Evolutionary conservation across 805 yeast genomes (phyloP).

Genomic region (Ogataea haglerorum): DNA sequence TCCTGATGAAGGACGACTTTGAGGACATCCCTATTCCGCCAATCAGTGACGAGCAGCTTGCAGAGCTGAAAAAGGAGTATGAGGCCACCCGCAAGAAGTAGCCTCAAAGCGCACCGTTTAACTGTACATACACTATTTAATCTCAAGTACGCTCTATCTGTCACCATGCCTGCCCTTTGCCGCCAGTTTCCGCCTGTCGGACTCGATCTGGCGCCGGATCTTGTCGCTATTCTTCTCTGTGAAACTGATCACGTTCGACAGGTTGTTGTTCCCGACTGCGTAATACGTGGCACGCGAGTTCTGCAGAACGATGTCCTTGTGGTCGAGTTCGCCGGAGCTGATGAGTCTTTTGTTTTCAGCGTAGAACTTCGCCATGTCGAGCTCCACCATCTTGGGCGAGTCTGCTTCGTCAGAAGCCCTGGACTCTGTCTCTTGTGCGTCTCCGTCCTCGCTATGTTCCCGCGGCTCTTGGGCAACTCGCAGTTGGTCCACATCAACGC

Average conservation of each 20-base stretch:
- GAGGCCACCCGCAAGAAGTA: slow-evolving; percentile 40
- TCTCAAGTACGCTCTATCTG: slow-evolving; percentile 5
- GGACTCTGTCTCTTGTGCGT: neutral
- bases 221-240: slow-evolving; percentile 29
- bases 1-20: slow-evolving; percentile 75
- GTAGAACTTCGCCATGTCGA: slow-evolving; percentile 38
- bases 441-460: neutral
- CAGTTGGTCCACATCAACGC: neutral
- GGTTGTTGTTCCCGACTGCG: slow-evolving; percentile 32
- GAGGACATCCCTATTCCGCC: slow-evolving; percentile 95
- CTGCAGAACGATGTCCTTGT: slow-evolving; percentile 15
- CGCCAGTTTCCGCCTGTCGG: slow-evolving; percentile 14
- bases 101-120: neutral
- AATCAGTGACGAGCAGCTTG: slow-evolving; percentile 71
- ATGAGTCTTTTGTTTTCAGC: slow-evolving; percentile 30
- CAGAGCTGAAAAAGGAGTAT: slow-evolving; percentile 68
- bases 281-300: slow-evolving; percentile 26
- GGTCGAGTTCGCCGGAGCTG: slow-evolving; percentile 33
- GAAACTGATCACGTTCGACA: slow-evolving; percentile 29
- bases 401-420: slow-evolving; percentile 11
- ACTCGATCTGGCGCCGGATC: slow-evolving; percentile 20
- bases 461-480: neutral
- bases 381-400: slow-evolving; percentile 30
- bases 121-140: slow-evolving; percentile 3
- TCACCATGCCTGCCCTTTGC: slow-evolving; percentile 8